Percentiles rank a stretch among this genome's conserved stretches.
These are phyloP conservation scores for Talaromyces rugulosus DNA, from an alignment of 2,329 filamentous ascomycete species.

Conservation along the genomic window DNA sequence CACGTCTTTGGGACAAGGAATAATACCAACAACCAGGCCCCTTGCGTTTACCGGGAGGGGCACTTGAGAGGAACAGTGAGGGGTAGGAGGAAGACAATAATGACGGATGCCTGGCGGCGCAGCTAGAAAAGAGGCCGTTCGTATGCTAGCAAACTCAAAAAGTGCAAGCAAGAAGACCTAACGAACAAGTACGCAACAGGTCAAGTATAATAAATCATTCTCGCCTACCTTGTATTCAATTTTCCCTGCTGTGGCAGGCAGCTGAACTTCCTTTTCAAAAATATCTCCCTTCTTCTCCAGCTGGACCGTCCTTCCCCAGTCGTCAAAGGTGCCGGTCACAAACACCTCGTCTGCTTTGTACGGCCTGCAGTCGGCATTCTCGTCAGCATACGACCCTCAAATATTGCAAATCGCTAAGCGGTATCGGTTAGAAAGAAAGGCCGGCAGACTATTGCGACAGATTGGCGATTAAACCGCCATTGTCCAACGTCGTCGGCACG, in stretches of 20 bases:
- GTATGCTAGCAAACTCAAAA: background rate
- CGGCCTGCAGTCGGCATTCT: conserved; percentile 58
- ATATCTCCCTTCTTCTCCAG: conserved; percentile 68
- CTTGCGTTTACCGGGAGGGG: background rate
- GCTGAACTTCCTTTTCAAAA: conserved; percentile 76
- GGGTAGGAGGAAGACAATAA: conserved; percentile 1
- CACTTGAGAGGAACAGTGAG: background rate
- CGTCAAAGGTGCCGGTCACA: conserved; percentile 93
- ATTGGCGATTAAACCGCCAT: background rate
- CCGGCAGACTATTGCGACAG: background rate
- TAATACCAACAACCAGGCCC: background rate
- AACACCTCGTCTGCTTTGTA: conserved; percentile 81
- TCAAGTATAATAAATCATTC: conserved; percentile 2
- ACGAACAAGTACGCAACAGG: background rate
- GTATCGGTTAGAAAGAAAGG: background rate
- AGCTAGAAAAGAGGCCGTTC: background rate
- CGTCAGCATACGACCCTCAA: background rate
- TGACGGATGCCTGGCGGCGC: background rate
- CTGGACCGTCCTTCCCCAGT: conserved; percentile 83
- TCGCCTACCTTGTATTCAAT: conserved; percentile 85
- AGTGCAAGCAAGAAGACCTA: background rate
- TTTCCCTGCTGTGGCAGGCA: conserved; percentile 64
- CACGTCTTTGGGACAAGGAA: background rate
- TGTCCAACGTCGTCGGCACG: background rate
- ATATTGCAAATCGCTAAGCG: background rate